Conservation (phyloP, 2,329 filamentous ascomycete species). For the Aspergillus thermomutatus region DNA sequence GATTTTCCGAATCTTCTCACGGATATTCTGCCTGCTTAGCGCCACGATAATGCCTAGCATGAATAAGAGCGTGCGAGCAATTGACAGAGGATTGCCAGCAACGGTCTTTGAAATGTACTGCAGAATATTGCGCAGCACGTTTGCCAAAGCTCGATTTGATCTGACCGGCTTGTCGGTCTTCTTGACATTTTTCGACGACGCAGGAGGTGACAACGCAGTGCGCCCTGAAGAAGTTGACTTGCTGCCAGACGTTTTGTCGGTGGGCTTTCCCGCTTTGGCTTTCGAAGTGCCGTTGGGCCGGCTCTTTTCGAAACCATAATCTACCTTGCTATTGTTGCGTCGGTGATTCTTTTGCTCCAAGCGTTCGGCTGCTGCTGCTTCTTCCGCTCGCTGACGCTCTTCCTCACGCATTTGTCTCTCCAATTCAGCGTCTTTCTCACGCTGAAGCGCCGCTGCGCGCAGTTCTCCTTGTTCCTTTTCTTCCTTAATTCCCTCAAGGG, state of each 20-base stretch:
- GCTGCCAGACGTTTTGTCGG: slow-evolving; percentile 24
- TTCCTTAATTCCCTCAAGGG: slow-evolving; percentile 77
- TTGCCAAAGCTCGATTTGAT: slow-evolving; percentile 44
- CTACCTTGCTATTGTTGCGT: slow-evolving; percentile 63
- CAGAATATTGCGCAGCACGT: slow-evolving; percentile 48
- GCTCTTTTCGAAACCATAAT: slow-evolving; percentile 65
- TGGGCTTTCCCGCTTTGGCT: slow-evolving; percentile 22
- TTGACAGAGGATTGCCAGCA: slow-evolving; percentile 53
- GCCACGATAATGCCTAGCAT: slow-evolving; percentile 73
- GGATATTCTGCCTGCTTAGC: slow-evolving; percentile 69
- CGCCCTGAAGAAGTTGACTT: slow-evolving; percentile 25
- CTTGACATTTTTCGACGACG: slow-evolving; percentile 35
- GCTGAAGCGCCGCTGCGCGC: slow-evolving; percentile 59
- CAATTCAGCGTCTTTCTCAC: slow-evolving; percentile 57
- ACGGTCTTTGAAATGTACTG: slow-evolving; percentile 51
- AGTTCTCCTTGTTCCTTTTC: slow-evolving; percentile 73
- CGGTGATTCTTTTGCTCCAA: slow-evolving; percentile 33
- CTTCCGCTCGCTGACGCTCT: slow-evolving; percentile 40
- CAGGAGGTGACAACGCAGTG: slow-evolving; percentile 30
- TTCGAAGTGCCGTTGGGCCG: slow-evolving; percentile 35
- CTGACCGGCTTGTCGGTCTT: slow-evolving; percentile 36
- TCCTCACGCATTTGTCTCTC: slow-evolving; percentile 44
- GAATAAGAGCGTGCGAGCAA: slow-evolving; percentile 69
- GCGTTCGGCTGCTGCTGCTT: slow-evolving; percentile 40
- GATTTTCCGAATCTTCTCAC: slow-evolving; percentile 69